phyloP scores from a whole-genome alignment of 2,329 filamentous ascomycete species.

The Chalaropsis thielavioides region DNA sequence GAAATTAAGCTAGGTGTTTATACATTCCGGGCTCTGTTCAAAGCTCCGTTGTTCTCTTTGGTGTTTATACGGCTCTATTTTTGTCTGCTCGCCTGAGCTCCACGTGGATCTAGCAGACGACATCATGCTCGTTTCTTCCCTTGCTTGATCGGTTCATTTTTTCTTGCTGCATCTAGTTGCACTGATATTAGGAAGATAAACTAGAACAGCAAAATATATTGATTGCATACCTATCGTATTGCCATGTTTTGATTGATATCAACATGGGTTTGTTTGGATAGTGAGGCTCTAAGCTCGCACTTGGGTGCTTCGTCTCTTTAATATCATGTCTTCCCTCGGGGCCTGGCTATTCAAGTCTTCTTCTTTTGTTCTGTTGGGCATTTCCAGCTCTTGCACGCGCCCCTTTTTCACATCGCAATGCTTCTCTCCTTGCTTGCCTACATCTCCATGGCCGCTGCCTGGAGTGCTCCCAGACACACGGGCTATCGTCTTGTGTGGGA shows the following conservation, averaged over 20 bases:
- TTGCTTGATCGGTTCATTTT: neutral
- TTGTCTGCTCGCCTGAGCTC: neutral
- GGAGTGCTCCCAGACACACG: conserved; percentile 27
- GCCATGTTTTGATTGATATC: neutral
- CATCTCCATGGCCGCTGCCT: conserved; percentile 26
- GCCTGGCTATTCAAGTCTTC: too few species aligned
- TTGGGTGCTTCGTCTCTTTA: too few species aligned
- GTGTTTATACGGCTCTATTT: neutral
- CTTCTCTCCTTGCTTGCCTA: conserved; percentile 19
- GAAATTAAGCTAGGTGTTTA: too few species aligned
- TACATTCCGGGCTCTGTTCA: too few species aligned
- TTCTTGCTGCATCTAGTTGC: neutral
- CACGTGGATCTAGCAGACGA: neutral
- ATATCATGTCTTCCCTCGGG: neutral
- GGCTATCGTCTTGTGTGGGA: conserved; percentile 30
- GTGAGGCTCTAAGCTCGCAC: neutral
- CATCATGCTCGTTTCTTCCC: neutral
- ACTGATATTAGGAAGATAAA: neutral
- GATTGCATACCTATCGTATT: neutral
- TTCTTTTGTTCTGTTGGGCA: neutral
- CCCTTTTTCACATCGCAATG: conserved; percentile 2
- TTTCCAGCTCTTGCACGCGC: neutral
- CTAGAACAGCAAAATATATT: neutral
- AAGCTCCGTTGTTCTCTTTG: too few species aligned
- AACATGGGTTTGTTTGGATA: neutral